Evolutionary conservation across 2,329 filamentous ascomycete genomes (phyloP).

Genomic region (Microsporum audouinii): DNA sequence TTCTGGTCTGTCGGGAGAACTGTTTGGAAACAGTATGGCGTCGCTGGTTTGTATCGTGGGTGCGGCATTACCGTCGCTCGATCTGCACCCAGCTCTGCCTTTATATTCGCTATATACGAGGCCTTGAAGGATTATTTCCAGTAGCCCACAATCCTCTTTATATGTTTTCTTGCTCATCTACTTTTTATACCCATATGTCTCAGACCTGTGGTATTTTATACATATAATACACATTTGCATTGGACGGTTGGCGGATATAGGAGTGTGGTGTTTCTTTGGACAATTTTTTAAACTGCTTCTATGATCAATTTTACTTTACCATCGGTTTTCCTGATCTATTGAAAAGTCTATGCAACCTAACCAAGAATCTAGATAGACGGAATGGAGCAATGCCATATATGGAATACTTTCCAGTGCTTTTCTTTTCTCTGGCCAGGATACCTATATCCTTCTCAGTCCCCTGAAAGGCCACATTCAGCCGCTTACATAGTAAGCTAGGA

Average conservation of each 20-base stretch:
- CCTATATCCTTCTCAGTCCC: too few species aligned
- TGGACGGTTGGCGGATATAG: not conserved
- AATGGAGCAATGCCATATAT: not conserved
- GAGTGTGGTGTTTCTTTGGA: not conserved
- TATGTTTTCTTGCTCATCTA: not conserved
- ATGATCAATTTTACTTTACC: not conserved
- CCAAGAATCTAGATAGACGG: not conserved
- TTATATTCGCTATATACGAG: constrained; percentile 95
- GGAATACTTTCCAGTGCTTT: not conserved
- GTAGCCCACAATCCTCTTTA: constrained; percentile 44
- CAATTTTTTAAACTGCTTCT: not conserved
- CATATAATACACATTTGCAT: not conserved
- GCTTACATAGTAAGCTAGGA: too few species aligned
- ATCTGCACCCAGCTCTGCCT: constrained; percentile 87
- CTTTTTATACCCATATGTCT: not conserved
- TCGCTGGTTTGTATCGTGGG: constrained; percentile 80
- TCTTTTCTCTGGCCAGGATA: not conserved
- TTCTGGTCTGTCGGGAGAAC: constrained; percentile 62
- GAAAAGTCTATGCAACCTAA: not conserved
- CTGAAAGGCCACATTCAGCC: too few species aligned
- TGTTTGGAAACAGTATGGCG: constrained; percentile 71
- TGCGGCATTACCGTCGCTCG: constrained; percentile 87
- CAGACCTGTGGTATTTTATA: not conserved
- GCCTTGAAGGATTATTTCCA: constrained; percentile 41
- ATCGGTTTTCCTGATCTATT: not conserved